Percentiles rank a stretch among this genome's conserved stretches.
Evolutionary conservation across 495 filamentous ascomycete species (phyloP).

Genomic region (Xylaria sp.): DNA sequence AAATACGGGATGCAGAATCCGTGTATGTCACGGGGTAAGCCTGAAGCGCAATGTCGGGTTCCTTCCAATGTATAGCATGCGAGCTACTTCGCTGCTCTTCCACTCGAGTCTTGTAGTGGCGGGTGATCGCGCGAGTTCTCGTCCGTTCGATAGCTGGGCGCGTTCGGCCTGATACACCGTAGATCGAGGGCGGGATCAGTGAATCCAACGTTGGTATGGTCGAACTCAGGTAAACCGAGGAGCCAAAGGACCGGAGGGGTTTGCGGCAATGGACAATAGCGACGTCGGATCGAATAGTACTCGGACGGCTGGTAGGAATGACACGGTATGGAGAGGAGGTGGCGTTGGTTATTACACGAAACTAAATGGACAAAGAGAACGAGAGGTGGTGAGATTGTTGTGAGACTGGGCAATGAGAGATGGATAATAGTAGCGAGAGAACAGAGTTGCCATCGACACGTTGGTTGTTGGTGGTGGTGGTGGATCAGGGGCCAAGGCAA

Average conservation of each 20-base stretch:
- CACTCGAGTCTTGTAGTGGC: background rate
- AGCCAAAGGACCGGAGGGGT: background rate
- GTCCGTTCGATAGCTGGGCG: background rate
- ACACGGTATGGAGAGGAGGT: constrained; percentile 1
- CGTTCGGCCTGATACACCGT: background rate
- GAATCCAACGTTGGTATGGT: background rate
- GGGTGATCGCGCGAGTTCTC: background rate
- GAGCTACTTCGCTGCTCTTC: background rate
- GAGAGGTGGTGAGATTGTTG: background rate
- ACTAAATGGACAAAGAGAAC: background rate
- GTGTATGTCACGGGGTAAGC: constrained; percentile 16
- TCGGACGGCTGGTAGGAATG: background rate
- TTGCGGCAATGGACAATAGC: constrained; percentile 3
- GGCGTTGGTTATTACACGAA: background rate
- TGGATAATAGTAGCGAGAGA: constrained; percentile 1
- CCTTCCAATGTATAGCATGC: constrained; percentile 11
- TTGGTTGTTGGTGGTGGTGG: background rate
- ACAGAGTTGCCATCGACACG: constrained; percentile 10
- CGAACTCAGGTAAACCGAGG: background rate
- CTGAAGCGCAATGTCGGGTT: constrained; percentile 5
- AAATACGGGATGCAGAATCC: background rate
- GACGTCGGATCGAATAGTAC: background rate
- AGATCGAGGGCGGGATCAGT: background rate
- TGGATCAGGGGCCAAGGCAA: constrained; percentile 13
- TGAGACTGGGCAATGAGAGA: background rate